These are phyloP conservation scores for Penicillium lagena DNA, from an alignment of 495 filamentous ascomycete species.

Conservation along the genomic window DNA sequence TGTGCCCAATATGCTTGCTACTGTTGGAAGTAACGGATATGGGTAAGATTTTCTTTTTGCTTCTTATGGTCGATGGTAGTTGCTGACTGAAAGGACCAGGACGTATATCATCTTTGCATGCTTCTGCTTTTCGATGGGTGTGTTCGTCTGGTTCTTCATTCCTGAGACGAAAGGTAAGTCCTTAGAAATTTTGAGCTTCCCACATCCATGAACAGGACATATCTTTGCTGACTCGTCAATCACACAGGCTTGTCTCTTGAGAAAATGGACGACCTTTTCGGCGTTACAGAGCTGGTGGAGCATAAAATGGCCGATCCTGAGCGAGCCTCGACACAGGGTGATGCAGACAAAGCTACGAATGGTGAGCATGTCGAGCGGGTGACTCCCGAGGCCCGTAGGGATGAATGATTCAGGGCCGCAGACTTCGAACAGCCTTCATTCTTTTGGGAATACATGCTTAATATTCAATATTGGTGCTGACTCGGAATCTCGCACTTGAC, in stretches of 20 bases:
- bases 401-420: neutral
- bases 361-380: conserved; percentile 5
- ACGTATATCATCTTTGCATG: conserved; percentile 36
- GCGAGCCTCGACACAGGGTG: conserved; percentile 1
- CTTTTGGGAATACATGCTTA: too few relatives aligned
- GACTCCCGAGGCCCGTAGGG: neutral
- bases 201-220: too few relatives aligned
- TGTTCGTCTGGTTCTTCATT: conserved; percentile 67
- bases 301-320: conserved; percentile 16
- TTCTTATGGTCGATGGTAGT: conserved; percentile 33
- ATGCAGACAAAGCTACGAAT: conserved; percentile 5
- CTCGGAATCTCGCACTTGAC: too few relatives aligned
- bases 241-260: conserved; percentile 33
- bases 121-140: conserved; percentile 61
- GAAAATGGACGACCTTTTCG: conserved; percentile 48
- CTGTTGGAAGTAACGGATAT: conserved; percentile 56
- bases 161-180: conserved; percentile 63
- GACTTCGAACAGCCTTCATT: neutral
- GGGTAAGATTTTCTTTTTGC: conserved; percentile 22
- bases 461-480: too few relatives aligned
- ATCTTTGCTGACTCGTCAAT: neutral
- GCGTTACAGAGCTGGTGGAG: conserved; percentile 25
- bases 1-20: conserved; percentile 42
- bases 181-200: too few relatives aligned
- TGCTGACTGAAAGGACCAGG: conserved; percentile 10